Base-by-base conservation (phyloP, 352 stramenopile species). In the Phytophthora melonis region DNA sequence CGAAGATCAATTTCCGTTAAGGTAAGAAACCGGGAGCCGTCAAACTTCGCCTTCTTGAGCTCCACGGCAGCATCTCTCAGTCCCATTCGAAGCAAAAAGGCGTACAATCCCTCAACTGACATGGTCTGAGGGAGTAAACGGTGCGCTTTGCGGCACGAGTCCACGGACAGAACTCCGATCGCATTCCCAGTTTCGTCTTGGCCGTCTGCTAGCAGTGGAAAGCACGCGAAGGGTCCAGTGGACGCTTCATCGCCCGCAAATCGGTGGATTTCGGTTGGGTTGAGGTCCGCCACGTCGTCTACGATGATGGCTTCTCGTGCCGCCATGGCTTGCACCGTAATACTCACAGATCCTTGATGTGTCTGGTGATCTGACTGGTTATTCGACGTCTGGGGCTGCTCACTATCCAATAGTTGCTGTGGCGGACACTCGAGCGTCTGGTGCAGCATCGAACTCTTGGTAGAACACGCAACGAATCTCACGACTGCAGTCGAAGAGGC, bases 81-180 rank as follows among this genome's bases (percentile, higher is more conserved):
- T 32, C 83, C 72, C 79, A 89, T 86, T 16, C 78, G 78, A n/a
- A 73, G 36, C 3, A 95, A 66, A 60, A 95, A 92, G 2, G 70
- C 83, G 47, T 73, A 64, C 25, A 95, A 52, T 10, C 70, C 68
- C 5, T 71, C 59, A 0, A 77, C 32, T 0, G 87, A 88, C 89
- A 95, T 93, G 11, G 85, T 72, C 18, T 89, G 83, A 1, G 89
- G 81, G 8, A 75, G 76, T n/a, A 86, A 72, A 4, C 75, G 75
- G 5, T 78, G 66, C 1, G 87, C 82, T 23, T 83, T 83, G 0
- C 87, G 80, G 56, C 82, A 92, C 1, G 82, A 60, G 62, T 95
- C 88, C 6, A 92, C 58, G 5, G 82, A 79, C 0, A 95, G 34
- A 10, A 94, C 74, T 3, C 88, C 88, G 50, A 93, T 84, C 0